Conservation (phyloP, 805 yeast species). For the Nakazawaea wickerhamii region DNA sequence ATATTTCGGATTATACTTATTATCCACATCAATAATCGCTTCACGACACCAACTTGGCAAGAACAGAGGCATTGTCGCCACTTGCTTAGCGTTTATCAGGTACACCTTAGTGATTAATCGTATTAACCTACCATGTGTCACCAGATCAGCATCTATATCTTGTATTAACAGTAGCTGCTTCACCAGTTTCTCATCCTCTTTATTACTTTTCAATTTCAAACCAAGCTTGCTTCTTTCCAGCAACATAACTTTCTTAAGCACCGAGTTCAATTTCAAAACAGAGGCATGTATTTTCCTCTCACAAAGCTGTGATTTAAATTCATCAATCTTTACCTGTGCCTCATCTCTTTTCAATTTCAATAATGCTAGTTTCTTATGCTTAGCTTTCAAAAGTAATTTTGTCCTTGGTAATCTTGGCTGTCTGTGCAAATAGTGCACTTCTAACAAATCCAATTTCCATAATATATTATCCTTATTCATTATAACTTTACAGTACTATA, state of each 20-base stretch:
- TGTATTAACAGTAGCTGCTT: conserved; percentile 16
- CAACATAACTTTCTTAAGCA: conserved; percentile 25
- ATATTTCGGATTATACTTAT: conserved; percentile 39
- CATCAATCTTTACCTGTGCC: conserved; percentile 39
- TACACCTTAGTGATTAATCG: conserved; percentile 20
- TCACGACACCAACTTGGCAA: conserved; percentile 28
- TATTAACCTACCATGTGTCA: conserved; percentile 15
- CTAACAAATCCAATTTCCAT: conserved; percentile 55
- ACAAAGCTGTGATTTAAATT: conserved; percentile 39
- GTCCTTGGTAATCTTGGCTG: conserved; percentile 47
- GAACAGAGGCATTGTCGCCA: conserved; percentile 29
- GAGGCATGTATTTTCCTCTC: conserved; percentile 45
- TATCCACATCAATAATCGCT: conserved; percentile 25
- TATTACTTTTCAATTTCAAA: conserved; percentile 14
- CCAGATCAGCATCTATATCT: conserved; percentile 9
- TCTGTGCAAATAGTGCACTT: conserved; percentile 38
- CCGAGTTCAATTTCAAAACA: conserved; percentile 33
- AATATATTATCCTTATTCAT: conserved; percentile 33
- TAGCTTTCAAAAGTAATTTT: conserved; percentile 39
- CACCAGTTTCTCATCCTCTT: conserved; percentile 16
- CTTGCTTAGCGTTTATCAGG: conserved; percentile 25
- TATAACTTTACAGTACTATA: conserved; percentile 37
- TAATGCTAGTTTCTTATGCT: conserved; percentile 35
- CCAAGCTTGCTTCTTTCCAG: conserved; percentile 11
- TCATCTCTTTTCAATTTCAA: conserved; percentile 36